Evolutionary conservation across 2,329 filamentous ascomycete species (phyloP), one percentile per base, ranked within the genome.

Genomic region (Neofusicoccum kwambonambiense): DNA sequence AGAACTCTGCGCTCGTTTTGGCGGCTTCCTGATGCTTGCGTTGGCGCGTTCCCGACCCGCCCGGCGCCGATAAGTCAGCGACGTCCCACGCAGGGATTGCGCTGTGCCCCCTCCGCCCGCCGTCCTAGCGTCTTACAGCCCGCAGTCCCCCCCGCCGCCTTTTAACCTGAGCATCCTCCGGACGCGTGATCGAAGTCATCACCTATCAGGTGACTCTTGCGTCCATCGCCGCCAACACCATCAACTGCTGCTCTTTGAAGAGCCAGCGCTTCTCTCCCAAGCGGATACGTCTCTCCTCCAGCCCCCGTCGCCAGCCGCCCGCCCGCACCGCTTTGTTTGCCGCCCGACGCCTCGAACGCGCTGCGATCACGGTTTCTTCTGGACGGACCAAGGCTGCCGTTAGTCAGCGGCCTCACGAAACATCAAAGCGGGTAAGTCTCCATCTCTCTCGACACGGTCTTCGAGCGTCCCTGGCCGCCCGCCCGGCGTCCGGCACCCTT

Each of bases 361-460:
- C n/a, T 47, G 56, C 56, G 56, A 60, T 60, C 56, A 60, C 56
- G 56, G 31, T 60, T 39, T 47, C 44, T 12, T 44, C 56, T 60
- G 56, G 56, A 60, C 56, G 56, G 56, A 60, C 56, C 56, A 60
- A 45, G 56, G 56, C 56, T 60, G 41, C 42, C 56, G 56, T 60
- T 60, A 60, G 56, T 60, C 56, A 60, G 56, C 56, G 56, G 41
- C 56, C 56, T 60, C 56, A 60, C 56, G 56, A 60, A 60, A 60
- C 56, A 60, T 60, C 56, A 60, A 60, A 60, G 56, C 56, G 56
- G 56, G 61, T 64, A 64, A 64, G 61, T 64, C 61, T 54, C 51
- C 61, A 47, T 64, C 61, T 56, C 50, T 4, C 41, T 56, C 50
- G 35, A 56, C 44, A 54, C 61, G 34, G 42, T 31, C 50, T 64